Evolutionary conservation across 2,329 filamentous ascomycete genomes (phyloP), one percentile per base, ranked within the genome.

Genomic region (Mycosphaerella sp.): DNA sequence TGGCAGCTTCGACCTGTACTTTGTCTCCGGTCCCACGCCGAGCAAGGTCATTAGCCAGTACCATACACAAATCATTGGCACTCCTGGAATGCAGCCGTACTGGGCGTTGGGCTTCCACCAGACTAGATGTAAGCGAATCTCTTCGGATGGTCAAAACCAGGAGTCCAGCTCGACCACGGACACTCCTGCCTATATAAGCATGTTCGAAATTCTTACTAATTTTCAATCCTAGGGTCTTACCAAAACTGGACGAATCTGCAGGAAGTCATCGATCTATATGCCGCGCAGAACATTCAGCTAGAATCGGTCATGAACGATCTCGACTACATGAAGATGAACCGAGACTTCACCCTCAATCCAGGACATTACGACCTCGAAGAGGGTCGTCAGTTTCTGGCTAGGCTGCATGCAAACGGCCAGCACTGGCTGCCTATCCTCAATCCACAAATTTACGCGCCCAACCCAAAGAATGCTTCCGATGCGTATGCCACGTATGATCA

Each of bases 161-260:
- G 21, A 21, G 21, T 21, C 6, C 21, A 21, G 21, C 21, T 21
- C 21, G 21, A 21, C 4, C 21, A 21, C 21, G 21, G 21, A 21
- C 4, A 21, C 6, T 21, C 6, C 6, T 4, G 21, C 21, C 6
- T 6, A 21, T 4, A 21, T 21, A 21, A 21, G 21, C 21, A 6
- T 21, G 21, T 21, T 6, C 21, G 21, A 21, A 21, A 21, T 6
- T 21, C 21, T 4, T 21, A 21, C 21, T 21, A 21, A 21, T 21
- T 6, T 25, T 5, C 21, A 25, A 4, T 25, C 3, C 7, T 6
- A 25, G 21, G 53, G 50, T 41, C 36, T 27, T 91, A 91, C 64
- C 70, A 76, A 25, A 87, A 86, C 60, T 87, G 84, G 79, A 77
- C 79, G 1, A 75, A 80, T 8, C 63, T 88, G 4, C 77, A 84